Evolutionary conservation across 805 yeast genomes (phyloP).

Genomic region (Monosporozyma yasuniensis): DNA sequence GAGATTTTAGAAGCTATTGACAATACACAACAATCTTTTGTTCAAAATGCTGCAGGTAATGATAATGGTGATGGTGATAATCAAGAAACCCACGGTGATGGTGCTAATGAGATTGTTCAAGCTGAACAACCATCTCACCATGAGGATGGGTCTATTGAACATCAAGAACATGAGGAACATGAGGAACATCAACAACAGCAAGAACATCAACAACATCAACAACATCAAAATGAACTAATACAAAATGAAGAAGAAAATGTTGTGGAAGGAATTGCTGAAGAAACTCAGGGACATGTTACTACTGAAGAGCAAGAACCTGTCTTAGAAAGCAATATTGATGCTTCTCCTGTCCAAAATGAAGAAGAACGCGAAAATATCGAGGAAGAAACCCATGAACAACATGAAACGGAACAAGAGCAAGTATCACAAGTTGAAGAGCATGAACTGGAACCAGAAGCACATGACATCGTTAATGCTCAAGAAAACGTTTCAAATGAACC

Average conservation of each 20-base stretch:
- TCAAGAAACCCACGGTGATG: not conserved
- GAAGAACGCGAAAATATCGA: not conserved
- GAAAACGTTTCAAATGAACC: not conserved
- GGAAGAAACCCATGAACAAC: not conserved
- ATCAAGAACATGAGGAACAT: not conserved
- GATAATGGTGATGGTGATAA: not conserved
- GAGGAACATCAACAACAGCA: not conserved
- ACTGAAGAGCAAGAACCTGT: not conserved
- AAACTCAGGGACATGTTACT: not conserved
- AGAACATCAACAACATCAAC: no score
- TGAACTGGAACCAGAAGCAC: not conserved
- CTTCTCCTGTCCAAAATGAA: not conserved
- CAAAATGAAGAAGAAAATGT: not conserved
- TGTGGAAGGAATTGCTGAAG: not conserved
- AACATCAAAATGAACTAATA: not conserved
- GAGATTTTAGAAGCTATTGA: conserved; percentile 1
- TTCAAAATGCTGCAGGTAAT: not conserved
- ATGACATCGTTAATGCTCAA: not conserved
- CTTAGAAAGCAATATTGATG: not conserved
- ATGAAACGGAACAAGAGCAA: not conserved
- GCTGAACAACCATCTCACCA: not conserved
- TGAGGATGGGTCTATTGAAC: no score
- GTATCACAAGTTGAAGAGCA: not conserved
- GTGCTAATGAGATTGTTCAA: not conserved
- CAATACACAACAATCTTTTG: not conserved